Conservation (phyloP, 2,329 filamentous ascomycete species). For the Epichloe glyceriae region DNA sequence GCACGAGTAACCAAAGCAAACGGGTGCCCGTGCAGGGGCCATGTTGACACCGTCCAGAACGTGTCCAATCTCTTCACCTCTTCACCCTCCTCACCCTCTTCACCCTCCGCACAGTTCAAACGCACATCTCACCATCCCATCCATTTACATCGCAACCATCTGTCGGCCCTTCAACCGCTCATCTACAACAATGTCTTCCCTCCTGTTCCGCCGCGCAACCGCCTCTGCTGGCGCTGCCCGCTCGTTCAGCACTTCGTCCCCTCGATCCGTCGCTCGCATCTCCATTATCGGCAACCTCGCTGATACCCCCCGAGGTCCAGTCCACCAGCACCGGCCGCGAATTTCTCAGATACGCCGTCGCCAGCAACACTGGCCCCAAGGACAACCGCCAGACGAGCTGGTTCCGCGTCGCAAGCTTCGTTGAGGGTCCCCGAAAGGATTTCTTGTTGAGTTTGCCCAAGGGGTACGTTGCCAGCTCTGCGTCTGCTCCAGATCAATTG, state of each 20-base stretch:
- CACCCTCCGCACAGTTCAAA: background rate
- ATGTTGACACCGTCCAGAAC: too few relatives aligned
- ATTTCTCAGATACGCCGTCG: constrained; percentile 65
- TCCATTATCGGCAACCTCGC: constrained; percentile 78
- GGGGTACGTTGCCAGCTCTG: constrained; percentile 49
- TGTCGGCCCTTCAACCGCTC: too few relatives aligned
- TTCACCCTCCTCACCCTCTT: background rate
- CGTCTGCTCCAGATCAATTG: background rate
- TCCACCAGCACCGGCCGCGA: constrained; percentile 59
- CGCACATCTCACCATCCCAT: background rate
- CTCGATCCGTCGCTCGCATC: constrained; percentile 61
- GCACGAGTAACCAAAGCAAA: too few relatives aligned
- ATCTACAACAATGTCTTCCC: constrained; percentile 27
- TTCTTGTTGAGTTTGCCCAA: constrained; percentile 63
- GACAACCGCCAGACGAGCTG: constrained; percentile 71
- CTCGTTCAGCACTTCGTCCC: constrained; percentile 62
- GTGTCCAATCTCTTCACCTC: background rate
- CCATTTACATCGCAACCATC: background rate
- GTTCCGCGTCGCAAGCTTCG: constrained; percentile 71
- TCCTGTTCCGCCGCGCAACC: constrained; percentile 41
- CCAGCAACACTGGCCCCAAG: constrained; percentile 48
- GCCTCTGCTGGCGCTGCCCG: constrained; percentile 40
- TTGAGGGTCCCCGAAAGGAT: constrained; percentile 56
- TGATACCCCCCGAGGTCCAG: constrained; percentile 63
- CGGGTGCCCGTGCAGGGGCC: too few relatives aligned